Base-by-base conservation (phyloP, 805 yeast genomes). In the Phaffomyces antillensis region DNA sequence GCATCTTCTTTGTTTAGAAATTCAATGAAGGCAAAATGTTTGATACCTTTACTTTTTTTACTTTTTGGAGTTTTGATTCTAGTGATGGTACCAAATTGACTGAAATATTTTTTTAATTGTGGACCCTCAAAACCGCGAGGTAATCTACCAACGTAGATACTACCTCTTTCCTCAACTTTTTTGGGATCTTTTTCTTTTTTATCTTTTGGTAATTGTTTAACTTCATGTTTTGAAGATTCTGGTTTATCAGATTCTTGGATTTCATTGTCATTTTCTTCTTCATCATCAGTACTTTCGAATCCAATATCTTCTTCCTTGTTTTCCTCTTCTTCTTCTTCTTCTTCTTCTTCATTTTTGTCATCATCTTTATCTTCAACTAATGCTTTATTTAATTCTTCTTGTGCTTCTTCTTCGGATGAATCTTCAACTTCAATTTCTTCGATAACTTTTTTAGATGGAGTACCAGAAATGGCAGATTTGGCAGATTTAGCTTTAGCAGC, bases 81-180 rank as follows among this genome's bases (percentile, higher is more conserved):
- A 39, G 79, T 72, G 47, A 93, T 81, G 35, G 77, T 82, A 50
- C 99, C 99, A 67, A 93, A 93, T 68, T 93, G 99, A 40, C 77
- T 66, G 62, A 93, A 91, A 66, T 93, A 93, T 58, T 79, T 77
- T 50, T 75, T 75, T 72, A 72, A 49, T 62, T 86, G 91, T 35
- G 66, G 72, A 66, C 93, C 98, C 56, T 88, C 82, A 69, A 93
- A 88, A 36, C 96, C 96, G 55, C 83, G 82, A 39, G 99, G 99
- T 52, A 93, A 74, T 61, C 97, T 79, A 44, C 98, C 96, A 32
- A 93, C 76, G 64, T 90, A 93, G 44, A 93, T 69, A 43, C 88
- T 87, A 33, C 91, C 89, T 40, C 77, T 72, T 30, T 70, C 68
- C 7, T 56, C 52, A 7, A 31, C 17, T 32, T 16, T 16, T 26